Evolutionary conservation across 371 early-diverging fungal genomes (phyloP).

Genomic region (Mortierella sp.): DNA sequence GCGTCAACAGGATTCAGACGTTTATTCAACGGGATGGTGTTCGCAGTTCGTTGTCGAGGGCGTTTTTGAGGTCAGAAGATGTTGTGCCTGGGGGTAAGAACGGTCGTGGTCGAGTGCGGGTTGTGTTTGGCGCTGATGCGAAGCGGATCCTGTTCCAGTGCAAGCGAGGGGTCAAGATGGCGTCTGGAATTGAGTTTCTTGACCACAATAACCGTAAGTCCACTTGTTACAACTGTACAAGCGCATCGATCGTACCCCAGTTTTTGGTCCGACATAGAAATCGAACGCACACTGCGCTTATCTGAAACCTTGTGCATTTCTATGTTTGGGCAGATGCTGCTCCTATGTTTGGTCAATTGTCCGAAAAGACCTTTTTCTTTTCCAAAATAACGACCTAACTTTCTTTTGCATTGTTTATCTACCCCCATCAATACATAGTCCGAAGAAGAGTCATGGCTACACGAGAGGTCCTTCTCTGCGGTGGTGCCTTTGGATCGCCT

Average conservation of each 20-base stretch:
- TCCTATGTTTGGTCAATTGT: neutral
- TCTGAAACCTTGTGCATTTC: neutral
- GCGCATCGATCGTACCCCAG: too few relatives aligned
- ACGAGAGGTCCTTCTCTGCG: constrained; percentile 41
- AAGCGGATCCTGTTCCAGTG: constrained; percentile 30
- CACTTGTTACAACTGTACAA: neutral
- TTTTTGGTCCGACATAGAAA: neutral
- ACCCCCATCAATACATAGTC: constrained; percentile 9
- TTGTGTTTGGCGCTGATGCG: constrained; percentile 39
- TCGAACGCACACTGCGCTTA: neutral
- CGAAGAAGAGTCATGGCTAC: constrained; percentile 26
- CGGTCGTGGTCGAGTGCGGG: constrained; percentile 35
- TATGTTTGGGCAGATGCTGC: neutral
- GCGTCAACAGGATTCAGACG: constrained; percentile 37
- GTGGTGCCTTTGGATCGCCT: constrained; percentile 44
- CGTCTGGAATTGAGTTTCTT: constrained; percentile 39
- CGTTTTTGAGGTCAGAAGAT: constrained; percentile 33
- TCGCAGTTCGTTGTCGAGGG: constrained; percentile 40
- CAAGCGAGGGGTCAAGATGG: constrained; percentile 34
- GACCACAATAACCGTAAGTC: constrained; percentile 33
- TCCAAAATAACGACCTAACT: neutral
- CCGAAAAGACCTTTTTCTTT: neutral
- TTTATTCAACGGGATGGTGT: constrained; percentile 46
- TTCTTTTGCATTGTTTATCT: neutral
- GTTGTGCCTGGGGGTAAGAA: constrained; percentile 33